Evolutionary conservation across 352 stramenopile species (phyloP).

Genomic region (Pythium folliculosum): DNA sequence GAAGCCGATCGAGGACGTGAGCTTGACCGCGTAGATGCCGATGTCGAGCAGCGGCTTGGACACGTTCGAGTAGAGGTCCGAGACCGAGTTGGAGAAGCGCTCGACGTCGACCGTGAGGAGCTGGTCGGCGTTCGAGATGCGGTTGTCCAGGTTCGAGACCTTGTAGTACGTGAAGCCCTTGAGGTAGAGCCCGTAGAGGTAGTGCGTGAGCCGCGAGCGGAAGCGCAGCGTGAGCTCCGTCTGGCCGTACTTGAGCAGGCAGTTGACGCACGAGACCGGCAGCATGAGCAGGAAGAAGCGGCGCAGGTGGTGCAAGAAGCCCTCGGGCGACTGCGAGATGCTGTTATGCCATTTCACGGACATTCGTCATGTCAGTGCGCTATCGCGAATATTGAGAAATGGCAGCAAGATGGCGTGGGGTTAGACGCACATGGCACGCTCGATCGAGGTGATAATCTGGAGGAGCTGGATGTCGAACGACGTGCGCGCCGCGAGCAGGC

Average conservation of each 20-base stretch:
- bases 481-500: conserved; percentile 63
- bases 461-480: conserved; percentile 82
- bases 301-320: conserved; percentile 65
- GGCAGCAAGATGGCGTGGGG: neutral
- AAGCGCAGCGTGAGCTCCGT: conserved; percentile 84
- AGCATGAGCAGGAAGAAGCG: conserved; percentile 82
- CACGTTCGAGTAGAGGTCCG: conserved; percentile 89
- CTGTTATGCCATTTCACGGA: conserved; percentile 31
- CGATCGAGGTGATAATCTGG: conserved; percentile 75
- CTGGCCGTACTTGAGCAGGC: conserved; percentile 79
- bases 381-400: conserved; percentile 7
- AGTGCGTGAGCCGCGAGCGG: conserved; percentile 72
- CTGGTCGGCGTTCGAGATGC: conserved; percentile 88
- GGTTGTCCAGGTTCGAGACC: conserved; percentile 88
- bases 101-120: conserved; percentile 87
- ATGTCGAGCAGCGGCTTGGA: conserved; percentile 88
- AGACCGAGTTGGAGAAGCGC: conserved; percentile 78
- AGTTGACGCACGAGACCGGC: conserved; percentile 79
- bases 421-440: conserved; percentile 61
- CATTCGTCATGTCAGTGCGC: neutral
- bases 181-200: conserved; percentile 87
- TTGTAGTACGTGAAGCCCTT: conserved; percentile 91
- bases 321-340: conserved; percentile 65
- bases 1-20: conserved; percentile 74
- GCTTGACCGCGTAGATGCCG: conserved; percentile 66